Percentiles rank a stretch among this genome's conserved stretches.
phyloP scores from a whole-genome alignment of 1,284 basidiomycete species.

The Cryptococcus sp. region DNA sequence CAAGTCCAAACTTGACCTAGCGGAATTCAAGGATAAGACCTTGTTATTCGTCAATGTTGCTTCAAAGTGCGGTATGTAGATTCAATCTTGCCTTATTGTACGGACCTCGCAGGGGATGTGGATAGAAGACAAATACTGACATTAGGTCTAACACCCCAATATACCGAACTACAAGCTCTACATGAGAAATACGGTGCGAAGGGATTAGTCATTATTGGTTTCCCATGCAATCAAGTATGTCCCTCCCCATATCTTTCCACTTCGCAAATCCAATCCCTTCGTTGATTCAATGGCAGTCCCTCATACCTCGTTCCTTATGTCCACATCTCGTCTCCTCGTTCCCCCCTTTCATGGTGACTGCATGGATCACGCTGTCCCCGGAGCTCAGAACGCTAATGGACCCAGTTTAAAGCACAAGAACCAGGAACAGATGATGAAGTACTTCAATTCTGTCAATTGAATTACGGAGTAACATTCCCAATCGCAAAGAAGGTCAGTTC shows the following conservation, averaged over 20 bases:
- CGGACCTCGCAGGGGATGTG: background rate
- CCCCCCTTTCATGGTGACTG: too few relatives aligned
- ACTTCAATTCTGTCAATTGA: slow-evolving; percentile 55
- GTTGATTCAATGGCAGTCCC: too few relatives aligned
- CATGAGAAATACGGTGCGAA: slow-evolving; percentile 78
- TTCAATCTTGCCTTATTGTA: too few relatives aligned
- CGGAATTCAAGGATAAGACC: slow-evolving; percentile 42
- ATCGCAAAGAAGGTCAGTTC: slow-evolving; percentile 66
- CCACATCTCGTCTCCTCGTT: too few relatives aligned
- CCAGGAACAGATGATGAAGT: slow-evolving; percentile 69
- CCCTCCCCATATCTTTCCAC: slow-evolving; percentile 1
- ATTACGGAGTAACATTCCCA: slow-evolving; percentile 79
- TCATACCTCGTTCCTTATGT: too few relatives aligned
- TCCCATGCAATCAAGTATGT: slow-evolving; percentile 84
- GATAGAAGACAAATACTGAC: background rate
- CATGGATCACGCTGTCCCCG: too few relatives aligned
- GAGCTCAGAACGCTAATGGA: slow-evolving; percentile 3
- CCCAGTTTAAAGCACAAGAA: slow-evolving; percentile 61
- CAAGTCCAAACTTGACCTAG: slow-evolving; percentile 31
- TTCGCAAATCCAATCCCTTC: too few relatives aligned
- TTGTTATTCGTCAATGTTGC: slow-evolving; percentile 48
- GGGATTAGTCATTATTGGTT: slow-evolving; percentile 74
- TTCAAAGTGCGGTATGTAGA: slow-evolving; percentile 38
- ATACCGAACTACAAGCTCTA: slow-evolving; percentile 75
- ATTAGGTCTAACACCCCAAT: slow-evolving; percentile 78